Conservation (phyloP, 805 yeast genomes). For the Ogataea nakhonphanomensis region DNA sequence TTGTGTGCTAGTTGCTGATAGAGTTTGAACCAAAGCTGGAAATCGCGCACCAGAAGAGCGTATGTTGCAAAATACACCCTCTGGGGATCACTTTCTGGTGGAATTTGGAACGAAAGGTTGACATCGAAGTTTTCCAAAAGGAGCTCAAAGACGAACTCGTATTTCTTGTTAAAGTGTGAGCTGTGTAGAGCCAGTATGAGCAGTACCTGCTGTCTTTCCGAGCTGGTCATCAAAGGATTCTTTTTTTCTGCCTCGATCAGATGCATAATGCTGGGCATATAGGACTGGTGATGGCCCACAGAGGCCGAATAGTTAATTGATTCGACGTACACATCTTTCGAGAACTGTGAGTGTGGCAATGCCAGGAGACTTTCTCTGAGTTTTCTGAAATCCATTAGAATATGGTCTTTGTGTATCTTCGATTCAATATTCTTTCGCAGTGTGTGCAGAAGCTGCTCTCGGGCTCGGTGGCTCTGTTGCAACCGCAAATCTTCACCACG, state of each 20-base stretch:
- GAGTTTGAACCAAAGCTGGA: constrained; percentile 31
- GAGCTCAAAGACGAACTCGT: constrained; percentile 32
- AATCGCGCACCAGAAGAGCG: constrained; percentile 34
- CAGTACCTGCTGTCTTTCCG: constrained; percentile 40
- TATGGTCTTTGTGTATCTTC: constrained; percentile 24
- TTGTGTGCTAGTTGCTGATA: constrained; percentile 12
- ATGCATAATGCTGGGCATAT: constrained; percentile 48
- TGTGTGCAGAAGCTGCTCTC: constrained; percentile 38
- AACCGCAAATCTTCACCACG: constrained; percentile 55
- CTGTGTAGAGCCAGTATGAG: constrained; percentile 44
- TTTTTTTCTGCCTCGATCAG: constrained; percentile 32
- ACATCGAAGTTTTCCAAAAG: constrained; percentile 14
- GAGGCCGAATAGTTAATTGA: constrained; percentile 45
- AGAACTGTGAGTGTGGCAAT: constrained; percentile 32
- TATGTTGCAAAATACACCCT: constrained; percentile 10
- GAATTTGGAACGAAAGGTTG: not conserved
- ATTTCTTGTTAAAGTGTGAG: constrained; percentile 38
- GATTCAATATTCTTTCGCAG: constrained; percentile 31
- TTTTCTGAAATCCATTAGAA: constrained; percentile 43
- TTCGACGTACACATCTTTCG: constrained; percentile 44
- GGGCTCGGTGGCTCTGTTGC: constrained; percentile 40
- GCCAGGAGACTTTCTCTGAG: constrained; percentile 53
- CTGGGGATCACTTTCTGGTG: constrained; percentile 6
- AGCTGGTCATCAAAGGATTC: constrained; percentile 20
- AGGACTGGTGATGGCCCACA: constrained; percentile 50